Evolutionary conservation across 495 filamentous ascomycete genomes (phyloP), one percentile per base, ranked within the genome.

Genomic region (Podospora sp.): DNA sequence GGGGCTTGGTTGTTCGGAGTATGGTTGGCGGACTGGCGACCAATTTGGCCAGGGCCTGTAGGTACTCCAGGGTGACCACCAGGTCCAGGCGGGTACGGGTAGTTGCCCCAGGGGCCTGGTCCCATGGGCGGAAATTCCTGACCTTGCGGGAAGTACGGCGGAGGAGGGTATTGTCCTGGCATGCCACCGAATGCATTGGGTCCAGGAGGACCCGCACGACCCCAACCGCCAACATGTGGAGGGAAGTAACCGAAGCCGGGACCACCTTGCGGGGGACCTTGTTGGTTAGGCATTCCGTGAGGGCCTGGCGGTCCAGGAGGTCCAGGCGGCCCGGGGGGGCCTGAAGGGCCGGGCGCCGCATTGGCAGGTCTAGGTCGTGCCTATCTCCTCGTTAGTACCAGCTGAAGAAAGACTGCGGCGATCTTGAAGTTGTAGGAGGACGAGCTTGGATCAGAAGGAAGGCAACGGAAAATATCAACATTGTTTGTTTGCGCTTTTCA

Each of bases 401-500:
- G 50, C 49, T 64, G 63, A 60, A 21, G 7, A 65, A 62, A 33
- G 16, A 2, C 21, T 49, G 18, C 40, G 61, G 25, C 59, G 24
- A 53, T 66, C 33, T 61, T 40, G 46, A 65, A 27, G 33, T 20
- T n/a, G 60, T 3, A 14, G 40, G 33, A 24, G 26, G 60, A 67
- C 46, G 64, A 66, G 68, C 66, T 26, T 66, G 62, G 68, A 82
- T 93, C 93, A 97, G 93, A 96, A 97, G 93, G 94, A 97, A 97
- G 93, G 93, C 94, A 97, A 97, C 93, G 94, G 92, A 96, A 90
- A 14, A 91, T 90, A 80, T 96, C 93, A 87, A 94, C 93, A 96
- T 78, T 84, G 81, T 71, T 79, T 81, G 90, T 89, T 95, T 96
- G 92, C 91, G 92, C 92, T 78, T 75, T 83, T 91, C 88, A 93